These are phyloP conservation scores for Mycena metata DNA, from an alignment of 768 basidiomycete species.

Conservation along the genomic window DNA sequence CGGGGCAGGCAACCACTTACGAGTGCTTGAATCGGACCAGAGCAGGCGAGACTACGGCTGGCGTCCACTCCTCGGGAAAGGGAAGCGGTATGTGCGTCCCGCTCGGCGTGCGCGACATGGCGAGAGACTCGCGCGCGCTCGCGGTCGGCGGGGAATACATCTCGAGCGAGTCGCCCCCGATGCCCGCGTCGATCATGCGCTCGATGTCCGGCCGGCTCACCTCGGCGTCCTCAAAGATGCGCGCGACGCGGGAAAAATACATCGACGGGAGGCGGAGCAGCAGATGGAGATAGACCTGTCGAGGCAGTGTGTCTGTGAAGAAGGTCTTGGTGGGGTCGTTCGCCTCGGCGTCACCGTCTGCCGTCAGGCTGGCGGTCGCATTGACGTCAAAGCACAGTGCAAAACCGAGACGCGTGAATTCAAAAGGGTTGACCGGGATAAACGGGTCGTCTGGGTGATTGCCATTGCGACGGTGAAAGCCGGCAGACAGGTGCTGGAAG, in stretches of 20 bases:
- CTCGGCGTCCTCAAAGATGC: conserved; percentile 83
- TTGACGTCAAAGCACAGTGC: conserved; percentile 34
- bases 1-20: background rate
- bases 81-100: conserved; percentile 50
- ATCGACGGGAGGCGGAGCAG: conserved; percentile 82
- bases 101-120: conserved; percentile 33
- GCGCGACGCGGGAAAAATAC: conserved; percentile 84
- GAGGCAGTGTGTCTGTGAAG: conserved; percentile 56
- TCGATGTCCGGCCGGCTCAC: conserved; percentile 81
- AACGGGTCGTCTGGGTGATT: conserved; percentile 57
- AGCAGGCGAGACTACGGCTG: conserved; percentile 70
- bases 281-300: conserved; percentile 58
- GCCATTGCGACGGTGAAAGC: conserved; percentile 64
- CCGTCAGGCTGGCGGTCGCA: conserved; percentile 53
- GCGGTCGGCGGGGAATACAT: conserved; percentile 7
- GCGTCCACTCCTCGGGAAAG: conserved; percentile 68
- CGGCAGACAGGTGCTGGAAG: conserved; percentile 65
- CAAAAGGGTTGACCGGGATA: conserved; percentile 69
- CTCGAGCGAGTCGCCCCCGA: conserved; percentile 37
- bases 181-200: conserved; percentile 61
- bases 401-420: conserved; percentile 41
- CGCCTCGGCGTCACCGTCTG: conserved; percentile 24
- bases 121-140: conserved; percentile 38
- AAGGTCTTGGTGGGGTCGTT: conserved; percentile 43
- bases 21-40: conserved; percentile 71